Evolutionary conservation across 345 rosid genomes (phyloP).

Genomic region (Dimocarpus longan): DNA sequence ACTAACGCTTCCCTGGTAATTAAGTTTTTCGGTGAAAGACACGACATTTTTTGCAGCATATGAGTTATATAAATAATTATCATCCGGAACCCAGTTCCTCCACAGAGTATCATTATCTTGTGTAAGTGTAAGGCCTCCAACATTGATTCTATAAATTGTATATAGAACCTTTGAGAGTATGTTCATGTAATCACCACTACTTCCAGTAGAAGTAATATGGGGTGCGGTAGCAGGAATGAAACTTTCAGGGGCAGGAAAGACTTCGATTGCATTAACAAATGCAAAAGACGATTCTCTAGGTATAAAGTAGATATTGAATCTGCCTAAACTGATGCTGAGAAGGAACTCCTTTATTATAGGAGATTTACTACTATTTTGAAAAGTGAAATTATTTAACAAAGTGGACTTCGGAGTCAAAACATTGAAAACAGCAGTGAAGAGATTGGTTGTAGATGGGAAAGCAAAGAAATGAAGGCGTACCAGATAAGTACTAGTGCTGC

Average conservation of each 20-base stretch:
- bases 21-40: neutral
- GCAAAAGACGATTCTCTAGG: constrained; percentile 52
- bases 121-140: constrained; percentile 38
- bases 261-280: constrained; percentile 68
- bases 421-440: constrained; percentile 38
- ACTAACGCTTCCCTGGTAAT: neutral
- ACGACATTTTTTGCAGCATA: constrained; percentile 12
- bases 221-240: constrained; percentile 20
- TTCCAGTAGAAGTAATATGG: constrained; percentile 8
- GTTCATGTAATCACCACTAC: neutral
- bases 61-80: constrained; percentile 24
- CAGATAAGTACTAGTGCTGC: constrained; percentile 33
- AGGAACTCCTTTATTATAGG: constrained; percentile 48
- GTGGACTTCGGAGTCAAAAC: constrained; percentile 40
- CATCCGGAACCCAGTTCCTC: constrained; percentile 53
- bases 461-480: constrained; percentile 52
- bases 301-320: constrained; percentile 34
- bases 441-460: constrained; percentile 24
- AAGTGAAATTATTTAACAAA: constrained; percentile 32
- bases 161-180: constrained; percentile 32
- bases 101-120: constrained; percentile 38
- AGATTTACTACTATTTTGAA: neutral
- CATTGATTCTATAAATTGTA: constrained; percentile 43
- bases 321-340: constrained; percentile 22
- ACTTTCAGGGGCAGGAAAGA: constrained; percentile 40